phyloP scores from a whole-genome alignment of 352 stramenopile genomes.

The Halophytophthora polymorphica region DNA sequence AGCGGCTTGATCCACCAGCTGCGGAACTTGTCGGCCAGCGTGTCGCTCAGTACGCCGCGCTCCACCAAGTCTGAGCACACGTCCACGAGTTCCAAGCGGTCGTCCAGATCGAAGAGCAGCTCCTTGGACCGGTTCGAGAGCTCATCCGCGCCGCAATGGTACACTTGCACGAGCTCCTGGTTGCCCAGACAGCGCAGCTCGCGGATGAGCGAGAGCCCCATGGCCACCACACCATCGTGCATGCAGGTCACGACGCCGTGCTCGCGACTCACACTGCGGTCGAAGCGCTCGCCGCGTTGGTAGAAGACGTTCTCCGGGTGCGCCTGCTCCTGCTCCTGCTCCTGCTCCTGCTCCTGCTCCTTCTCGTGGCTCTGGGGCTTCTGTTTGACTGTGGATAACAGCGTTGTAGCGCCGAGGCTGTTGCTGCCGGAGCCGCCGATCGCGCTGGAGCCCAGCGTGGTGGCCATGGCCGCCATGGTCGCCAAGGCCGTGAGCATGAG shows the following conservation, averaged over 20 bases:
- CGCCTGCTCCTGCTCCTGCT: too few relatives aligned
- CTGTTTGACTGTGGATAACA: not conserved
- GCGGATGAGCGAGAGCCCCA: conserved; percentile 24
- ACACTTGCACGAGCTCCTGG: conserved; percentile 22
- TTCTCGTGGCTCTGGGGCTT: not conserved
- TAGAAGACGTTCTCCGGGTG: not conserved
- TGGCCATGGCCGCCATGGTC: not conserved
- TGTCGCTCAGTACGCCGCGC: not conserved
- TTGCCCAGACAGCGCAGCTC: conserved; percentile 29
- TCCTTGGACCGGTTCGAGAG: conserved; percentile 4
- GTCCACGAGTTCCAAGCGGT: conserved; percentile 24
- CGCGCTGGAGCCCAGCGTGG: not conserved
- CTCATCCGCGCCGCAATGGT: conserved; percentile 20
- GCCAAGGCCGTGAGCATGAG: not conserved
- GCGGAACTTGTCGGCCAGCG: conserved; percentile 7
- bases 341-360: too few relatives aligned
- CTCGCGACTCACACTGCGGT: not conserved
- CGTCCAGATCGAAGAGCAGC: conserved; percentile 8
- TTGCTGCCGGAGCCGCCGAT: not conserved
- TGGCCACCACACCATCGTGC: conserved; percentile 15
- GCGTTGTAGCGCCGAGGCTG: not conserved
- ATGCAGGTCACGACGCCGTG: conserved; percentile 20
- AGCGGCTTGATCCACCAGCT: conserved; percentile 34
- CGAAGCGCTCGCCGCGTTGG: not conserved
- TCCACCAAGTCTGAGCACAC: conserved; percentile 17